These are phyloP conservation scores for Entophlyctis luteolus DNA, from an alignment of 192 early-diverging fungal genomes.

Conservation along the genomic window DNA sequence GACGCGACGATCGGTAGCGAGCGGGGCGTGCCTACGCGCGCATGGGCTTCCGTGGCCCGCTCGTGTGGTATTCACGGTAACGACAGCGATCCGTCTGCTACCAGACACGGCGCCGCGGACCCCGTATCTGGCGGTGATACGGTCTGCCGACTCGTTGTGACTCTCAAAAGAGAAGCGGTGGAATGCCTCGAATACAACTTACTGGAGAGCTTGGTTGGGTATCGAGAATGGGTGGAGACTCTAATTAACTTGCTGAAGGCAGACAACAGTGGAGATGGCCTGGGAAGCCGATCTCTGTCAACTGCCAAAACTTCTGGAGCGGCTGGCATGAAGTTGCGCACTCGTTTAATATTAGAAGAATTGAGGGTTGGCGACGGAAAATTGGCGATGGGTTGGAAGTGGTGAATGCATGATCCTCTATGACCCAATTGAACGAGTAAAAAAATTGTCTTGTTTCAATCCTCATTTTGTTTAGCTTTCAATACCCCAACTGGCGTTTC, in stretches of 20 bases:
- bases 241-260: conserved; percentile 17
- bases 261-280: background rate
- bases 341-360: conserved; percentile 6
- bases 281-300: too few relatives aligned
- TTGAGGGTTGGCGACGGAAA: conserved; percentile 10
- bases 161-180: background rate
- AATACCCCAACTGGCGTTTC: background rate
- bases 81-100: background rate
- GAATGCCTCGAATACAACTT: background rate
- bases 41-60: background rate
- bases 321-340: background rate
- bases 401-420: too few relatives aligned
- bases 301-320: background rate
- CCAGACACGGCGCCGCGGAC: background rate
- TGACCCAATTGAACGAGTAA: background rate
- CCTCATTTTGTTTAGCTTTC: background rate
- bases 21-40: conserved; percentile 2
- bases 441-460: background rate
- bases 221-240: conserved; percentile 10
- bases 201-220: conserved; percentile 1
- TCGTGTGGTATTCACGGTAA: background rate
- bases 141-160: background rate
- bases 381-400: conserved; percentile 17
- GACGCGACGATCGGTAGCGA: conserved; percentile 1
- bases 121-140: background rate